Evolutionary conservation across 2,329 filamentous ascomycete species (phyloP), one percentile per base, ranked within the genome.

Genomic region (Alternaria postmessia): DNA sequence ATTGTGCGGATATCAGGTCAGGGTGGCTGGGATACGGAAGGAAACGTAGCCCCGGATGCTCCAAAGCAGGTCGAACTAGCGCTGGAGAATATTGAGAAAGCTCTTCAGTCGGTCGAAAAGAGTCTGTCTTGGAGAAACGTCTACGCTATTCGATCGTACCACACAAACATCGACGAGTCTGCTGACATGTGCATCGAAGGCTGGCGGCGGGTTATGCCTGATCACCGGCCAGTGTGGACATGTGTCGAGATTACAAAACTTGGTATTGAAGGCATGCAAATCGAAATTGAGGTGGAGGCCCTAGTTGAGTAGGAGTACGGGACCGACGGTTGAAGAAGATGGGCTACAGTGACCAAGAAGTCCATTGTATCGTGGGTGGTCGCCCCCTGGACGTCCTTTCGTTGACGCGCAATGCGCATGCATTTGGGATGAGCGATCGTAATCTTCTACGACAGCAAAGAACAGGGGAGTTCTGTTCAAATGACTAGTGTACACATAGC

Each of bases 51-150:
- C 32, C 30, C 49, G 4, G 38, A 57, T 48, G 36, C 60, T 4
- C 36, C 18, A 41, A 48, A 59, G 22, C 63, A 67, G 41, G 54
- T 68, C 9, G 64, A 61, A 18, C 57, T 59, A 39, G 83, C 84
- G 0, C 87, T 88, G 63, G 72, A 64, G 9, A 88, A 87, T 57
- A 82, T 87, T n/a, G 83, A 88, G 2, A 80, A 82, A 54, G 83
- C 83, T 3, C 51, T 64, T 9, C 42, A 62, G 20, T 47, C 52
- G 36, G 61, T 51, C 34, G 55, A 59, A n/a, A 41, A 44, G 22
- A 42, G n/a, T 9, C 36, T 57, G 16, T 48, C 54, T 16, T 84
- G 82, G 82, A 66, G 69, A 24, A 82, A 86, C 58, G 84, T 87
- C 0, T 67, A 63, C 54, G 62, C 56, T 34, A 56, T 64, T 36